Base-by-base conservation (phyloP, 2,329 filamentous ascomycete genomes). In the Aspergillus puulaauensis region DNA sequence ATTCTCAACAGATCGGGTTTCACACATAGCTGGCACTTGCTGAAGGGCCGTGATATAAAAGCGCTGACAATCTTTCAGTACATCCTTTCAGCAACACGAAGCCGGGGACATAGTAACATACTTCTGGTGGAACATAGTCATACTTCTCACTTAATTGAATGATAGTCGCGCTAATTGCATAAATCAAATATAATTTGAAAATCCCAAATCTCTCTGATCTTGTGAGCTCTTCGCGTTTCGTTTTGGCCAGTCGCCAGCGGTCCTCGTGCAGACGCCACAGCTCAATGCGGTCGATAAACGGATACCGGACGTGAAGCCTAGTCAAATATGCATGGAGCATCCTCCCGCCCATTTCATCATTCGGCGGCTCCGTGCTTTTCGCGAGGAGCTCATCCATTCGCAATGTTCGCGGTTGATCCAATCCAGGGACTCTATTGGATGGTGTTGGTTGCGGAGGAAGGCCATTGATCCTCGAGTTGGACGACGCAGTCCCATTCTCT, bases 151-250 rank as follows among this genome's bases (percentile, higher is more conserved):
- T 82, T 15, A 82, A 60, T 27, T 78, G 76, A 24, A 82, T 72
- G 61, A 80, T 72, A 14, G 79, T 80, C 14, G 80, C 77, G 0
- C 80, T 79, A 59, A 82, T 82, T 4, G 79, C 80, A 67, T 82
- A 83, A 1, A 80, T 76, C 70, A 83, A 73, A 60, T 82, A 82
- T 15, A 83, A 65, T 61, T 81, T 81, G 65, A 83, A 83, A 11
- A 81, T 72, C 0, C 77, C 77, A 62, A 79, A 82, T 45, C 78
- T 71, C 54, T 80, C 72, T 15, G 62, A 54, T 41, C 64, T 64
- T 2, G 69, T 66, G 11, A 74, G 64, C 6, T 73, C 68, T 58
- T 74, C 72, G 11, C 73, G 66, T 39, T 74, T 71, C 9, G 66
- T 71, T 11, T 71, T 73, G 4, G 71, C 69, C 12, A 76, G 63